These are phyloP conservation scores for Botrytis deweyae DNA, from an alignment of 2,329 filamentous ascomycete genomes.

Conservation along the genomic window DNA sequence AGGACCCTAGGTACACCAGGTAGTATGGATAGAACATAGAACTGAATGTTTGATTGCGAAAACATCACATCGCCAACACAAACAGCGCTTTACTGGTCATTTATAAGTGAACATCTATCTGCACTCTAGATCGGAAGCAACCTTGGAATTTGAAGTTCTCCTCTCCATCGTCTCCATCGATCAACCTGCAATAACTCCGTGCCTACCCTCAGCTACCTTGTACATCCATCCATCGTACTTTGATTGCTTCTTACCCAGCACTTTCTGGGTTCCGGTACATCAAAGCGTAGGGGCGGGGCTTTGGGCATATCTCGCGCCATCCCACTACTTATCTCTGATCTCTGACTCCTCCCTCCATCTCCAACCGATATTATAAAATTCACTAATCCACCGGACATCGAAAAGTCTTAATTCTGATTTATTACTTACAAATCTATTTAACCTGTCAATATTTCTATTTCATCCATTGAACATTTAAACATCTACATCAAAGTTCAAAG, in stretches of 20 bases:
- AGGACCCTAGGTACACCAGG: too few relatives aligned
- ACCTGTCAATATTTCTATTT: neutral
- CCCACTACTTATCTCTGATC: neutral
- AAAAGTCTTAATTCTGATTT: constrained; percentile 2
- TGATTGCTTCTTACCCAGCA: neutral
- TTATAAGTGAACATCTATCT: neutral
- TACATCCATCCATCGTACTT: neutral
- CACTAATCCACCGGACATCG: neutral
- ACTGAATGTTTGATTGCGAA: neutral
- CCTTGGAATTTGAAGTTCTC: too few relatives aligned
- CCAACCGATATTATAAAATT: constrained; percentile 1
- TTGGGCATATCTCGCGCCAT: neutral
- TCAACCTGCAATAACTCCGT: neutral
- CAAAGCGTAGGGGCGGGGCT: constrained; percentile 13
- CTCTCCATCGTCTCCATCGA: neutral
- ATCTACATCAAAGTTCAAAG: neutral
- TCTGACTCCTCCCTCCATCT: neutral
- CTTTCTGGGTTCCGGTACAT: neutral
- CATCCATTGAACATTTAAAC: neutral
- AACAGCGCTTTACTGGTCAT: neutral
- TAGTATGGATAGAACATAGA: neutral
- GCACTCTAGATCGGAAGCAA: neutral
- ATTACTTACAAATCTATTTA: constrained; percentile 9
- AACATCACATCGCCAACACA: neutral
- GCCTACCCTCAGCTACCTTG: neutral